Percentiles rank a stretch among this genome's conserved stretches.
phyloP scores from a whole-genome alignment of 2,329 filamentous ascomycete species.

The Exophiala sp. region DNA sequence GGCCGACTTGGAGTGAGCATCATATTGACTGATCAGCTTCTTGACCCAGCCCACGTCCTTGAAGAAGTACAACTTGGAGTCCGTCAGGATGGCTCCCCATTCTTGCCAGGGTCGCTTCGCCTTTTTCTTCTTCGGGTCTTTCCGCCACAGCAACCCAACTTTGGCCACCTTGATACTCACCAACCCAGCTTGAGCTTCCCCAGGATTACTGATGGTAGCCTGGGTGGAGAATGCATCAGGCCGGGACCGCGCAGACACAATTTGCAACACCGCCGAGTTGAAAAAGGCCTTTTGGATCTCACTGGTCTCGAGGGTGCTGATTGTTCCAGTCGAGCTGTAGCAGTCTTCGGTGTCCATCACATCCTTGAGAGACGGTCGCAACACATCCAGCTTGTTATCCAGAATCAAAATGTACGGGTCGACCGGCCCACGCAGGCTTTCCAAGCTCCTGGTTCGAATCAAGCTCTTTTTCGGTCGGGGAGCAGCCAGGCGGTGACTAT shows the following conservation, averaged over 20 bases:
- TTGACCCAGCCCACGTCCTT: conserved; percentile 91
- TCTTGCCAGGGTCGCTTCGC: conserved; percentile 95
- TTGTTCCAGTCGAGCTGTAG: conserved; percentile 78
- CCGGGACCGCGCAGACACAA: conserved; percentile 85
- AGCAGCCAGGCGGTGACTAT: conserved; percentile 64
- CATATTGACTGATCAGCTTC: conserved; percentile 79
- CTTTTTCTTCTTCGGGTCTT: conserved; percentile 89
- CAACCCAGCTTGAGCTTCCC: conserved; percentile 82
- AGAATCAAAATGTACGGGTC: conserved; percentile 94
- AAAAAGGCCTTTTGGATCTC: conserved; percentile 85
- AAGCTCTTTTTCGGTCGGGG: conserved; percentile 67
- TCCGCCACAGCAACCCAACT: conserved; percentile 89
- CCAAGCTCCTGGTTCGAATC: conserved; percentile 59
- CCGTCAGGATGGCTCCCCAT: conserved; percentile 93
- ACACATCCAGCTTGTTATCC: conserved; percentile 73
- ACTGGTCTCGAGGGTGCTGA: conserved; percentile 67
- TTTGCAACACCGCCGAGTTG: conserved; percentile 85
- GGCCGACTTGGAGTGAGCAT: conserved; percentile 71
- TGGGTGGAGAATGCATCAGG: conserved; percentile 94
- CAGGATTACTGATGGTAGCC: conserved; percentile 73
- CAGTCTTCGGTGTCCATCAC: conserved; percentile 87
- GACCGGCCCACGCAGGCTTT: conserved; percentile 73
- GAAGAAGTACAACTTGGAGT: conserved; percentile 96
- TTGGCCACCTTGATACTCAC: conserved; percentile 98
- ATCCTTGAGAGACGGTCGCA: conserved; percentile 84